These are phyloP conservation scores for Vitis rotundifolia DNA, from an alignment of 164 flowering plant species.

Conservation along the genomic window DNA sequence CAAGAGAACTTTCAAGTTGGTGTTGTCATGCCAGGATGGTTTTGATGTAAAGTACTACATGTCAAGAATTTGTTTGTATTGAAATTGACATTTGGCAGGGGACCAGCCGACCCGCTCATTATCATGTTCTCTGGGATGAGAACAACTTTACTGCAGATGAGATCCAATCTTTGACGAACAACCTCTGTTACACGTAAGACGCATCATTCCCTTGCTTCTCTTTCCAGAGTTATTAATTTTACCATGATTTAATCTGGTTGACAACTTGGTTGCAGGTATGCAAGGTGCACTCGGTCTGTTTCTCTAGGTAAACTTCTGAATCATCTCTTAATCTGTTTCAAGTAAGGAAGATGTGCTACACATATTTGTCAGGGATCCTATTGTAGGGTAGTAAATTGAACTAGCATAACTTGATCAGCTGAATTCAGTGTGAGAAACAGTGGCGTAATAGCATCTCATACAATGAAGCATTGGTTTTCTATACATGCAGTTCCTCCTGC, in stretches of 20 bases:
- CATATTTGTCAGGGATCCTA: not conserved
- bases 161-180: constrained; percentile 67
- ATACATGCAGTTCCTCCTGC: constrained; percentile 51
- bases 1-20: too few relatives aligned
- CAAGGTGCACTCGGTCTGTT: constrained; percentile 52
- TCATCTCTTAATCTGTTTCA: not conserved
- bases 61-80: not conserved
- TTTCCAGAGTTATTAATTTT: not conserved
- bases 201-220: not conserved
- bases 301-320: constrained; percentile 32
- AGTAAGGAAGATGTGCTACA: not conserved
- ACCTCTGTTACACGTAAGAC: constrained; percentile 70
- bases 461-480: not conserved
- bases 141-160: constrained; percentile 74
- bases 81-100: constrained; percentile 42
- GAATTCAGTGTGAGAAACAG: too few relatives aligned
- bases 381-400: not conserved
- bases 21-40: too few relatives aligned
- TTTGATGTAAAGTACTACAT: not conserved
- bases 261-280: constrained; percentile 31
- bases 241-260: not conserved
- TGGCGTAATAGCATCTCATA: not conserved
- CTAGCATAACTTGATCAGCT: not conserved
- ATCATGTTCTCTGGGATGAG: constrained; percentile 81
- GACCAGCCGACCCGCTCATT: constrained; percentile 79